A percentile compares a stretch with the other conserved stretches of the same genome.
These are phyloP conservation scores for Dioszegia crocea DNA, from an alignment of 768 basidiomycete genomes.

Conservation along the genomic window DNA sequence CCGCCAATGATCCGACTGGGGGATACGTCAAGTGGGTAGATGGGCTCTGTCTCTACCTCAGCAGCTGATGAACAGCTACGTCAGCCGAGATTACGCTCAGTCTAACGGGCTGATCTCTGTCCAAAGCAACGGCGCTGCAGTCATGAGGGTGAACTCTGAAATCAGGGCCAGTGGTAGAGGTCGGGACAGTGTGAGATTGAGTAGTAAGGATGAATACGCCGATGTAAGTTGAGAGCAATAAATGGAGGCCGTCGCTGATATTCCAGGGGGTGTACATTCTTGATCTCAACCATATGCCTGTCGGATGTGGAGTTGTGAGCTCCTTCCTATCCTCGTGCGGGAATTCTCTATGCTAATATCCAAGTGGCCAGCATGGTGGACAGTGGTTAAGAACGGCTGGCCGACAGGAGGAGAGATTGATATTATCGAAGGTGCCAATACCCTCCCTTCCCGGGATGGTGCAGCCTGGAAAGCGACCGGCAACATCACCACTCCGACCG, in stretches of 20 bases:
- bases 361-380: conserved; percentile 50
- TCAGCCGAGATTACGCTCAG: conserved; percentile 31
- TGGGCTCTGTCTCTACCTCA: not conserved
- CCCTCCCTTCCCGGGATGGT: conserved; percentile 27
- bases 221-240: conserved; percentile 28
- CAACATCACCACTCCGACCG: conserved; percentile 11
- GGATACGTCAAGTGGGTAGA: conserved; percentile 37
- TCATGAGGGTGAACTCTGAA: conserved; percentile 41
- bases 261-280: conserved; percentile 47
- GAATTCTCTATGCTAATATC: not conserved
- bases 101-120: conserved; percentile 23
- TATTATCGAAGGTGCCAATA: conserved; percentile 48
- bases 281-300: conserved; percentile 48
- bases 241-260: conserved; percentile 3
- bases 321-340: not conserved
- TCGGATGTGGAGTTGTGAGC: conserved; percentile 47
- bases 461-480: conserved; percentile 36
- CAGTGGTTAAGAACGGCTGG: conserved; percentile 41
- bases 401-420: conserved; percentile 48
- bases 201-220: conserved; percentile 41
- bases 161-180: conserved; percentile 39
- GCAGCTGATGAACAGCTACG: conserved; percentile 29
- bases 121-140: conserved; percentile 24
- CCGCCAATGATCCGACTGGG: conserved; percentile 42
- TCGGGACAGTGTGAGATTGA: conserved; percentile 43